phyloP scores from a whole-genome alignment of 306 rosid species.

The Cicer pinnatifidum region DNA sequence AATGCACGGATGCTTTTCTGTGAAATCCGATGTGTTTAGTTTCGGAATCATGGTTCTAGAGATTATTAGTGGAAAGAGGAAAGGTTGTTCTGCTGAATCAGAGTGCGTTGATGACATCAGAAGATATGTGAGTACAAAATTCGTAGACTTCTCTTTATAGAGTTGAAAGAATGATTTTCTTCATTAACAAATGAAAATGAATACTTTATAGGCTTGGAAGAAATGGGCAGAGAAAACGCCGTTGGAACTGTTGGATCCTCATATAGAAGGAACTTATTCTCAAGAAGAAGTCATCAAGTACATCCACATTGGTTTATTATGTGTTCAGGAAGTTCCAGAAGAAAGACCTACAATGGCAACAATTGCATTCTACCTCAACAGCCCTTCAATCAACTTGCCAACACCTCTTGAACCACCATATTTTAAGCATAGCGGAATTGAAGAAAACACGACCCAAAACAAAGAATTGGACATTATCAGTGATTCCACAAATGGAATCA shows the following conservation, averaged over 20 bases:
- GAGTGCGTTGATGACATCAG: constrained; percentile 40
- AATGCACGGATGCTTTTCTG: constrained; percentile 49
- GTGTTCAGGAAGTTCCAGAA: constrained; percentile 56
- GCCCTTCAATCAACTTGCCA: constrained; percentile 43
- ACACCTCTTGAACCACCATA: constrained; percentile 42
- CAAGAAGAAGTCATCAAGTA: constrained; percentile 52
- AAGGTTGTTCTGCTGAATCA: constrained; percentile 30
- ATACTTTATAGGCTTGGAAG: constrained; percentile 50
- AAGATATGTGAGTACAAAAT: constrained; percentile 41
- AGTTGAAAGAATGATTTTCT: constrained; percentile 1
- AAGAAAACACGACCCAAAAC: not conserved
- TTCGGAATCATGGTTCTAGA: constrained; percentile 51
- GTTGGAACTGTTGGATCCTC: constrained; percentile 48
- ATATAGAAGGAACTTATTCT: constrained; percentile 39
- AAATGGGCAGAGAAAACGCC: constrained; percentile 49
- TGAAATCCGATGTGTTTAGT: constrained; percentile 50
- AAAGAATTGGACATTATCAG: not conserved
- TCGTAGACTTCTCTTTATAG: not conserved
- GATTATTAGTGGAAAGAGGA: constrained; percentile 48
- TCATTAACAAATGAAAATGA: not conserved
- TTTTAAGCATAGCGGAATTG: constrained; percentile 14
- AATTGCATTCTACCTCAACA: constrained; percentile 45
- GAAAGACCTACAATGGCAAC: constrained; percentile 58
- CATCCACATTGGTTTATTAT: constrained; percentile 55
- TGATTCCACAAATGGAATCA: constrained; percentile 39